A percentile compares a stretch with the other conserved stretches of the same genome.
These are phyloP conservation scores for Salvia sclarea DNA, from an alignment of 305 asterid species.

Conservation along the genomic window DNA sequence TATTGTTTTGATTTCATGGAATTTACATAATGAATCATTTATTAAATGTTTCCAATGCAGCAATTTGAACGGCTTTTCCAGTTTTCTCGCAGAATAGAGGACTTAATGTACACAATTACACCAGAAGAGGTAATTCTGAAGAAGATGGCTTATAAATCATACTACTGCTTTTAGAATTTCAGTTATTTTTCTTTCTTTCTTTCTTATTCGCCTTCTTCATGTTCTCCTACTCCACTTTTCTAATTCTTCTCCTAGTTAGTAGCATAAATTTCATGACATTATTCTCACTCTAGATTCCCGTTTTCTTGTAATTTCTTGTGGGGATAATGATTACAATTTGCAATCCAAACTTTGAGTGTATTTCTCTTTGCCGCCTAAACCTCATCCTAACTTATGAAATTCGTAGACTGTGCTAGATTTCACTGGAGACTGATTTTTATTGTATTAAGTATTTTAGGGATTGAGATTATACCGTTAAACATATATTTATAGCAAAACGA, in stretches of 20 bases:
- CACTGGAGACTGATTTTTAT: too few species aligned
- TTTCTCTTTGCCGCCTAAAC: background rate
- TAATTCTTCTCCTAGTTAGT: background rate
- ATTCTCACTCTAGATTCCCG: background rate
- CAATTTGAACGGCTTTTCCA: constrained; percentile 98
- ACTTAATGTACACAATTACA: constrained; percentile 80
- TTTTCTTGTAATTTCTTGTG: background rate
- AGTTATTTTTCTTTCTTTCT: background rate
- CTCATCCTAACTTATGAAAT: background rate
- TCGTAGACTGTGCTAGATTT: too few species aligned
- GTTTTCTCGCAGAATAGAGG: constrained; percentile 92
- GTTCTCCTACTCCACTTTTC: background rate
- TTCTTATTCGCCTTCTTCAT: background rate
- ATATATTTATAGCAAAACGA: too few species aligned
- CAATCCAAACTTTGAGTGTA: background rate
- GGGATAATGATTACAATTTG: background rate
- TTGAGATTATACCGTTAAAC: too few species aligned
- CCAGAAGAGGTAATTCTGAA: constrained; percentile 86
- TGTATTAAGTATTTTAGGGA: too few species aligned
- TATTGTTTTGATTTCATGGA: constrained; percentile 19
- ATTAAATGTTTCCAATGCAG: constrained; percentile 47
- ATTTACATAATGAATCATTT: constrained; percentile 5
- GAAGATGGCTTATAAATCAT: constrained; percentile 18
- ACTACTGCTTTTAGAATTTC: background rate
- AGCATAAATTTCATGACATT: constrained; percentile 1